Conservation (phyloP, 768 basidiomycete genomes). For the Pleurotus citrinopileatus region DNA sequence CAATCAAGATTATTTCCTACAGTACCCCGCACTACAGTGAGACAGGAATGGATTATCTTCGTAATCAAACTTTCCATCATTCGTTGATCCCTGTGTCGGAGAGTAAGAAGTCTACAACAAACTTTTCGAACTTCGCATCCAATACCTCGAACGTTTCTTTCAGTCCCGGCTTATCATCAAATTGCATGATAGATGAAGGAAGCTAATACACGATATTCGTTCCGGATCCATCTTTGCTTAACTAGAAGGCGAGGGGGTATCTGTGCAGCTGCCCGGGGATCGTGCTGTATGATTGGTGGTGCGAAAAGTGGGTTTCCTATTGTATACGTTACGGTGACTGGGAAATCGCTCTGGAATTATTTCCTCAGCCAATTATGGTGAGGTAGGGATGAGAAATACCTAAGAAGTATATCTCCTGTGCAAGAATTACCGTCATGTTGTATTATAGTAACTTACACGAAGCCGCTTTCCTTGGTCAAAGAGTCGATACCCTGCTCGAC, state of each 20-base stretch:
- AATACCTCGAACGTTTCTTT: slow-evolving; percentile 29
- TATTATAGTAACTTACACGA: slow-evolving; percentile 51
- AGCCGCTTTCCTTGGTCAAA: slow-evolving; percentile 32
- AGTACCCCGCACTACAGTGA: not conserved
- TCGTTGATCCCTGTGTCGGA: slow-evolving; percentile 5
- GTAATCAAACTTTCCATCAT: too few species aligned
- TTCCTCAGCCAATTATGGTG: slow-evolving; percentile 35
- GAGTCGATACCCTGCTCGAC: slow-evolving; percentile 30
- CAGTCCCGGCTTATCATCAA: slow-evolving; percentile 28
- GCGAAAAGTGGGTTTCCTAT: slow-evolving; percentile 53
- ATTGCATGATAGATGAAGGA: slow-evolving; percentile 42
- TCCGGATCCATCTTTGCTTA: slow-evolving; percentile 30
- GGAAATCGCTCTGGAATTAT: slow-evolving; percentile 23
- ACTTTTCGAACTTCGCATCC: slow-evolving; percentile 41
- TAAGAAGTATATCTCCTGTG: slow-evolving; percentile 14
- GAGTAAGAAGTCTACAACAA: slow-evolving; percentile 32
- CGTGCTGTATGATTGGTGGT: slow-evolving; percentile 38
- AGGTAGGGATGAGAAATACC: slow-evolving; percentile 38
- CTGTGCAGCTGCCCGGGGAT: slow-evolving; percentile 36
- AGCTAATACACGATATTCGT: slow-evolving; percentile 44
- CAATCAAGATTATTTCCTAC: not conserved
- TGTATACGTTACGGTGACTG: slow-evolving; percentile 37
- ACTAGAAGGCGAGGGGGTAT: slow-evolving; percentile 47
- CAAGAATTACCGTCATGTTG: not conserved
- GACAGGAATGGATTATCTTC: too few species aligned